Evolutionary conservation across 2,329 filamentous ascomycete species (phyloP), one percentile per base, ranked within the genome.

Genomic region (Microdochium trichocladiopsis): DNA sequence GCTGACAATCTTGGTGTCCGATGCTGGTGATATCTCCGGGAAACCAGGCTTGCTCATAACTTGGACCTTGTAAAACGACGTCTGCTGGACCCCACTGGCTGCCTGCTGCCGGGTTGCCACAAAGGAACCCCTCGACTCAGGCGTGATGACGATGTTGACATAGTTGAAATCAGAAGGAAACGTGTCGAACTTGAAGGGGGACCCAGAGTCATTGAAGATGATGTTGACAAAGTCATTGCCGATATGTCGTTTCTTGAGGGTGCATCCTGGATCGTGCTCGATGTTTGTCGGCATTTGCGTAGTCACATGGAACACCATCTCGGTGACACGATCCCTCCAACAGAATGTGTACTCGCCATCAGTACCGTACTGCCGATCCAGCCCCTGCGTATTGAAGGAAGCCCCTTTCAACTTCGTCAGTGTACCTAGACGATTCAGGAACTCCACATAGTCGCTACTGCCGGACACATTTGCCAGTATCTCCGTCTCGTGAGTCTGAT

Each of bases 221-320:
- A 99, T 95, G 66, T 96, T 97, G 65, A 99, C 94, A 67, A 90
- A 95, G 68, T 97, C 94, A 64, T 99, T 99, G 53, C 94, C 94
- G 55, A 97, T 94, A 64, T 97, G 95, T 2, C 85, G 80, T 70
- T 99, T 99, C 74, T 99, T 99, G 66, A 83, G 79, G 56, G 86
- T 84, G 63, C 87, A 90, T 56, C 83, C 79, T 10, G 87, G 82
- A 61, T 96, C 91, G 25, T 82, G 78, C 51, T 90, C 83, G 14
- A 86, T 73, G 63, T 95, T 82, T 10, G 90, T 96, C 1, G 94
- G 94, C 94, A 99, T 99, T 78, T 97, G 91, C 3, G 93, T 99
- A 4, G 89, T 90, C 51, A 97, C 86, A 66, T 97, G 94, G 69
- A 95, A 99, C 25, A 97, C 87, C 47, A 99, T 88, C 66, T 97